phyloP scores from a whole-genome alignment of 306 rosid genomes.

The Parietaria judaica region DNA sequence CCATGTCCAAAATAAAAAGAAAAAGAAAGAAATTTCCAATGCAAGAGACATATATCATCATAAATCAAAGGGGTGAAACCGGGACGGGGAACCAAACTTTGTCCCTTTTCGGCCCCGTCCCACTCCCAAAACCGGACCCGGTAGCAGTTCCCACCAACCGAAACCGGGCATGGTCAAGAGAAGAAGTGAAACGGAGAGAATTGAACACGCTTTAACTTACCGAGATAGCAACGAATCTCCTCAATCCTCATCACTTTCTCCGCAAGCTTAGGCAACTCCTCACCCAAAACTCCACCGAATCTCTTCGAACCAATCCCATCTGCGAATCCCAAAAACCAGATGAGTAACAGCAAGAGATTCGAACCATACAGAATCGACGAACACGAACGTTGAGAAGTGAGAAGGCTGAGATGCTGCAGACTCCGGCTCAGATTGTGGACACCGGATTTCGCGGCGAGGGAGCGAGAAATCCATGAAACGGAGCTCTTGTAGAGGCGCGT shows the following conservation, averaged over 20 bases:
- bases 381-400: conserved; percentile 43
- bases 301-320: conserved; percentile 45
- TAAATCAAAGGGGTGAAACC: too few species aligned
- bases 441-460: conserved; percentile 32
- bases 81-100: too few species aligned
- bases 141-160: too few species aligned
- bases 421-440: conserved; percentile 26
- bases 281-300: conserved; percentile 27
- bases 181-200: background rate
- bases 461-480: conserved; percentile 55
- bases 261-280: conserved; percentile 49
- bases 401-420: conserved; percentile 45
- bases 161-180: background rate
- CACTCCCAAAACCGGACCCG: too few species aligned
- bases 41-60: too few species aligned
- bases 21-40: too few species aligned
- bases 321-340: conserved; percentile 6
- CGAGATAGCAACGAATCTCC: conserved; percentile 43
- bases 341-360: background rate
- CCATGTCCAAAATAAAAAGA: too few species aligned
- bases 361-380: background rate
- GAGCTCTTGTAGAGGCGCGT: conserved; percentile 24
- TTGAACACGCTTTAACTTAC: conserved; percentile 27
- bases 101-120: too few species aligned
- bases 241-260: conserved; percentile 38